Evolutionary conservation across 768 basidiomycete genomes (phyloP), one percentile per base, ranked within the genome.

Genomic region (Erythrobasidium yunnanense): DNA sequence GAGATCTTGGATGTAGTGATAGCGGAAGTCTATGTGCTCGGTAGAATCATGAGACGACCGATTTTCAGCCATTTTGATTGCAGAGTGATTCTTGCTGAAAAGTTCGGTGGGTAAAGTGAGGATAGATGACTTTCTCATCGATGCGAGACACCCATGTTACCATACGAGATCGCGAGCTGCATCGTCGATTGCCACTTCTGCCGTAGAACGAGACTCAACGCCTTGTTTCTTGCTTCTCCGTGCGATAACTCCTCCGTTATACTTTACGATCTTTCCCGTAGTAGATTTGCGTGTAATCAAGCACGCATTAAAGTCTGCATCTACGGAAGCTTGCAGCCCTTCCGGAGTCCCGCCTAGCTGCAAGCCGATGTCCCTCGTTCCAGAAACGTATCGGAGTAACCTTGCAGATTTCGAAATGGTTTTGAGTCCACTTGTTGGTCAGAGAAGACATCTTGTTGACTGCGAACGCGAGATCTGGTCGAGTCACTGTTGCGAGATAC

Each of bases 21-120:
- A 73, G 0, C 74, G 72, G 30, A 78, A 72, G 62, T 77, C 74
- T 51, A 79, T 78, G 70, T 80, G 79, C 65, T 79, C 78, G 22
- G 77, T 75, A n/a, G 75, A 70, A 1, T 71, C 58, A 35, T 78
- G 76, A 54, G 74, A 74, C 25, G 73, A 69, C 11, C 70, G 67
- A 29, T 77, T 74, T 17, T 73, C 70, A 0, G 74, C 57, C 15
- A 78, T 62, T 1, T 73, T 56, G 35, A 79, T 75, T 0, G 77
- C 74, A 2, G 66, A 70, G 51, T 74, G 68, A 29, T 76, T 77
- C 62, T 77, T 73, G 62, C 51, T 35, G 52, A 25, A n/a, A 13
- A 54, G 52, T 23, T 22, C 23, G 18, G 52, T 54, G n/a, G 23
- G 4, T 27, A 3, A n/a, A 8, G 8, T 30, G 8, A 18, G 32